Evolutionary conservation across 805 yeast genomes (phyloP), one percentile per base, ranked within the genome.

Genomic region (Saturnispora gosingensis): DNA sequence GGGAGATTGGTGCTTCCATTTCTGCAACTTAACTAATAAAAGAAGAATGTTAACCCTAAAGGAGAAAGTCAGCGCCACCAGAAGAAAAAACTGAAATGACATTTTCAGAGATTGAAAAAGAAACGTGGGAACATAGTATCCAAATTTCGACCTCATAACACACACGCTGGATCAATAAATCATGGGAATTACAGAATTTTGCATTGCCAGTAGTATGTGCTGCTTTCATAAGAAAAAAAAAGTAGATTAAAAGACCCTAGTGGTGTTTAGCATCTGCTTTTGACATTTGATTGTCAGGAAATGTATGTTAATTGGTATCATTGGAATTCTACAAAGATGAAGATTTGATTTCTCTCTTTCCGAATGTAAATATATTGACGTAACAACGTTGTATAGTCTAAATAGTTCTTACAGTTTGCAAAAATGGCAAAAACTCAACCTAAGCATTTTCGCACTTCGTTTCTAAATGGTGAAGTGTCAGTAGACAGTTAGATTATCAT

Each of bases 1-100:
- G 71, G 67, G 56, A 62, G 59, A 56, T 65, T 69, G 45, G 48
- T 11, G 39, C 45, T 40, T 20, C 51, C 52, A 53, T 49, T 49
- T 18, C 32, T 39, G 11, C 3, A 11, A 5, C 8, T n/a, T 44
- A 15, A 18, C 10, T 27, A 16, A 32, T 4, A 6, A 25, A 22
- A 28, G 25, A 43, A 43, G 10, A 43, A 10, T 10, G 27, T 22
- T 30, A 22, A 25, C 9, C 3, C 15, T n/a, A 43, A 27, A 32
- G 15, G 28, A 16, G 9, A 16, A 27, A 27, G n/a, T 43, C 10
- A 11, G 13, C 42, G 42, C 42, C 42, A 38, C 42, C 42, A 38
- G 42, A 18, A 2, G 9, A 38, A 38, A 38, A 38, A 18, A 6
- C 8, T 18, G 13, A 38, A 38, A 38, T 18, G 11, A 9, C 24